phyloP scores from a whole-genome alignment of 208 protist species.

The Vickermania spadyakhi region DNA sequence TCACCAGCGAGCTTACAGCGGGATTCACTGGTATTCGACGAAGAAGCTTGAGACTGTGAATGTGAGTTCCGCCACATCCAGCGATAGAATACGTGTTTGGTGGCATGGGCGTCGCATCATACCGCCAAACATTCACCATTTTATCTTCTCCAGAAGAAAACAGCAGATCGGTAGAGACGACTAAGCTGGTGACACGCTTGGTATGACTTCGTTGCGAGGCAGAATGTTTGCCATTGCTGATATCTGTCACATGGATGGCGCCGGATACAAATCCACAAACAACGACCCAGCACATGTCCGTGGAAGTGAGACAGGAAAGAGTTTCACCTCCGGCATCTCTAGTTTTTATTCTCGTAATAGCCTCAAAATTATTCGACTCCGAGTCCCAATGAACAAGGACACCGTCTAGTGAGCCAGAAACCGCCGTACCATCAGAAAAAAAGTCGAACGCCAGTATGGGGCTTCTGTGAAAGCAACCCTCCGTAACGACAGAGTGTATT shows the following conservation, averaged over 20 bases:
- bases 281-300: slow-evolving; percentile 10
- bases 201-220: slow-evolving; percentile 43
- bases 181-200: slow-evolving; percentile 43
- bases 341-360: slow-evolving; percentile 30
- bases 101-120: slow-evolving; percentile 2
- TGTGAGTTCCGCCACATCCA: neutral
- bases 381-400: slow-evolving; percentile 72
- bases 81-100: neutral
- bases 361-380: slow-evolving; percentile 63
- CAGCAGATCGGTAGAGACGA: slow-evolving; percentile 43
- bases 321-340: neutral
- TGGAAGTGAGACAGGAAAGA: neutral
- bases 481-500: slow-evolving; percentile 40
- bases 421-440: slow-evolving; percentile 28
- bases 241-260: slow-evolving; percentile 31
- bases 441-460: slow-evolving; percentile 29
- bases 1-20: slow-evolving; percentile 38
- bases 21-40: slow-evolving; percentile 46
- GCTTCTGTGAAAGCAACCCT: slow-evolving; percentile 41
- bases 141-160: slow-evolving; percentile 74
- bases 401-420: slow-evolving; percentile 69
- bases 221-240: slow-evolving; percentile 28
- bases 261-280: slow-evolving; percentile 55
- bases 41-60: slow-evolving; percentile 16
- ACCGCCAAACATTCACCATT: slow-evolving; percentile 56